Percentiles rank a stretch among this genome's conserved stretches.
These are phyloP conservation scores for Fusarium fracticaudum DNA, from an alignment of 2,329 filamentous ascomycete genomes.

Conservation along the genomic window DNA sequence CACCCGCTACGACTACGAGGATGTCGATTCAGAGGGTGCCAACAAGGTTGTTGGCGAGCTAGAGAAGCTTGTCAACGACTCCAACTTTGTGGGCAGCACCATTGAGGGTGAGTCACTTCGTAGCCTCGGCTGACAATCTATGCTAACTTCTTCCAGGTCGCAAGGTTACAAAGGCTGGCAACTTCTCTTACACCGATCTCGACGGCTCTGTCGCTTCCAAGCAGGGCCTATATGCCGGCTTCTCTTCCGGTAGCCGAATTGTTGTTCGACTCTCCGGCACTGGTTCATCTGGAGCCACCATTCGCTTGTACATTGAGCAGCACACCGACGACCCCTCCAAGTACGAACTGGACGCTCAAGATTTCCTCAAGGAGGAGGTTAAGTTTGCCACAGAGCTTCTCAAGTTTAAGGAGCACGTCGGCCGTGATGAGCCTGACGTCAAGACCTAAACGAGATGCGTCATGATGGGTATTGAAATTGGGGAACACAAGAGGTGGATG, in stretches of 20 bases:
- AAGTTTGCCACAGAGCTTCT: constrained; percentile 84
- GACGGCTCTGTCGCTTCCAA: constrained; percentile 95
- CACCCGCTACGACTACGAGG: constrained; percentile 98
- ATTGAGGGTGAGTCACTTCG: constrained; percentile 67
- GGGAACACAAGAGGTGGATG: constrained; percentile 27
- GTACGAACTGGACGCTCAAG: constrained; percentile 86
- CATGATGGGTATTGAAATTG: neutral
- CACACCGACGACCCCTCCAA: constrained; percentile 84
- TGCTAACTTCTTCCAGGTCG: constrained; percentile 60
- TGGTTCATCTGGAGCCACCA: constrained; percentile 93
- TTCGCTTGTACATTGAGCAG: constrained; percentile 97
- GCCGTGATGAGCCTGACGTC: constrained; percentile 92
- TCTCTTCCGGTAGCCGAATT: constrained; percentile 93
- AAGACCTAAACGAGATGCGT: constrained; percentile 73
- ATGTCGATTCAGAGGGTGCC: constrained; percentile 89
- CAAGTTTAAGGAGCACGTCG: constrained; percentile 93
- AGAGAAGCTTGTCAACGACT: constrained; percentile 78
- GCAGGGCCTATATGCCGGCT: constrained; percentile 94
- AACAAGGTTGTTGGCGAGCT: constrained; percentile 89
- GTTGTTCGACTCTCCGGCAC: constrained; percentile 96
- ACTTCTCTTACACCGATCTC: constrained; percentile 99
- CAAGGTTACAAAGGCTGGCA: constrained; percentile 88
- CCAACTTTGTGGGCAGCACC: constrained; percentile 81
- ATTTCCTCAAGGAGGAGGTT: constrained; percentile 92
- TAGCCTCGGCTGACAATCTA: neutral